Evolutionary conservation across 129 eudicot species (phyloP).

Genomic region (Escallonia rubra): DNA sequence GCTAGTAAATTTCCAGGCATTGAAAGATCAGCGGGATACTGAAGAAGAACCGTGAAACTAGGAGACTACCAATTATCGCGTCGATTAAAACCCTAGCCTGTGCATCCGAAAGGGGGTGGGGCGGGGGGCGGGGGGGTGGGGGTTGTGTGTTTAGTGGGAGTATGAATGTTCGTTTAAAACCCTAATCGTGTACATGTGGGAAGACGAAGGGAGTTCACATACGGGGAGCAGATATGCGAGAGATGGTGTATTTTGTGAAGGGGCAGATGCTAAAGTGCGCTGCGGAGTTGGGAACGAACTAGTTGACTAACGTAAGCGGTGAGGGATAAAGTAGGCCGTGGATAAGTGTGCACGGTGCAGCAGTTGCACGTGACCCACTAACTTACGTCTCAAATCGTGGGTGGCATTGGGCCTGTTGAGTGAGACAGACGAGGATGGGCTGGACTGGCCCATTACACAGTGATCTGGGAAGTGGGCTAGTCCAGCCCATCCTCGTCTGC

Average conservation of each 20-base stretch:
- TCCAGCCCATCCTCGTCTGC: no score
- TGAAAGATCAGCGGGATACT: slow-evolving; percentile 27
- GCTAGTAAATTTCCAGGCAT: slow-evolving; percentile 30
- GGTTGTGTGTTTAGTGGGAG: no score
- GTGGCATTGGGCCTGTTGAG: no score
- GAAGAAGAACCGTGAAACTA: slow-evolving; percentile 18
- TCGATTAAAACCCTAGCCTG: not conserved
- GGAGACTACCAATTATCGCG: not conserved
- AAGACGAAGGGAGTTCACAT: not conserved
- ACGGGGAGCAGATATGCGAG: slow-evolving; percentile 2
- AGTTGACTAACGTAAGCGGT: not conserved
- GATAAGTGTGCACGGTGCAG: no score
- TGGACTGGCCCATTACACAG: no score
- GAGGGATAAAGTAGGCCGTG: not conserved
- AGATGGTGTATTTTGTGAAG: slow-evolving; percentile 17
- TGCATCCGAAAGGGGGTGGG: not conserved
- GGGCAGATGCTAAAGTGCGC: slow-evolving; percentile 19
- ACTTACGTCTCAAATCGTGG: no score
- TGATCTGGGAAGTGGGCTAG: no score
- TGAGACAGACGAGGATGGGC: no score
- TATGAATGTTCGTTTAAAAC: slow-evolving; percentile 6
- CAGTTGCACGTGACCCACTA: no score
- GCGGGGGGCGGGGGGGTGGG: not conserved
- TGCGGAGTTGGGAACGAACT: slow-evolving; percentile 1
- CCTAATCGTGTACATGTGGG: slow-evolving; percentile 11